Evolutionary conservation across 352 stramenopile species (phyloP).

Genomic region (Phytopythium delawarense): DNA sequence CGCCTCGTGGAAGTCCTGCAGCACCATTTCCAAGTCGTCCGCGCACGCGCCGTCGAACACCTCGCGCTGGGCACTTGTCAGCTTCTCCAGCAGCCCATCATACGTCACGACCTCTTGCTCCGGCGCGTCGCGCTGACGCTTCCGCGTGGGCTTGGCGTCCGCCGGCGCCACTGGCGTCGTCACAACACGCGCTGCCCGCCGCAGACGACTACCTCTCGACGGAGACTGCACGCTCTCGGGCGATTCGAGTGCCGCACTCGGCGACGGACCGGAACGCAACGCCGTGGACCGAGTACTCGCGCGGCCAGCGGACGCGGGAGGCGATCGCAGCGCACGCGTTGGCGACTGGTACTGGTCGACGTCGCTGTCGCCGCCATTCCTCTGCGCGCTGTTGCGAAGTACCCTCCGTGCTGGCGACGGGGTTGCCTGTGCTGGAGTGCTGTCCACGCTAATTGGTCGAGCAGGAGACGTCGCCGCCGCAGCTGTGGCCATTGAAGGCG

Average conservation of each 20-base stretch:
- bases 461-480: background rate
- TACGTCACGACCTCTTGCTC: slow-evolving; percentile 39
- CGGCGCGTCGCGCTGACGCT: slow-evolving; percentile 37
- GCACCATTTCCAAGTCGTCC: slow-evolving; percentile 50
- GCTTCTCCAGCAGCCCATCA: slow-evolving; percentile 36
- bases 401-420: background rate
- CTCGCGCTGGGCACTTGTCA: slow-evolving; percentile 52
- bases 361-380: background rate
- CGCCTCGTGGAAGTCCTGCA: slow-evolving; percentile 71
- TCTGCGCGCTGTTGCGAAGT: slow-evolving; percentile 1
- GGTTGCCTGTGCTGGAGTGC: background rate
- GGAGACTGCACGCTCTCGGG: background rate
- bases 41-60: slow-evolving; percentile 45
- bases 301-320: background rate
- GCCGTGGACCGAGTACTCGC: background rate
- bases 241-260: background rate
- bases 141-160: slow-evolving; percentile 11
- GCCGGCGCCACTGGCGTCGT: slow-evolving; percentile 8
- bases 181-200: slow-evolving; percentile 22
- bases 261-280: background rate
- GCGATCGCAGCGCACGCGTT: background rate
- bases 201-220: slow-evolving; percentile 6
- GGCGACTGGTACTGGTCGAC: background rate
- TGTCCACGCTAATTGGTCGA: background rate
- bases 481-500: no score